Base-by-base conservation (phyloP, 2,329 filamentous ascomycete species). In the Fragosphaeria purpurea region DNA sequence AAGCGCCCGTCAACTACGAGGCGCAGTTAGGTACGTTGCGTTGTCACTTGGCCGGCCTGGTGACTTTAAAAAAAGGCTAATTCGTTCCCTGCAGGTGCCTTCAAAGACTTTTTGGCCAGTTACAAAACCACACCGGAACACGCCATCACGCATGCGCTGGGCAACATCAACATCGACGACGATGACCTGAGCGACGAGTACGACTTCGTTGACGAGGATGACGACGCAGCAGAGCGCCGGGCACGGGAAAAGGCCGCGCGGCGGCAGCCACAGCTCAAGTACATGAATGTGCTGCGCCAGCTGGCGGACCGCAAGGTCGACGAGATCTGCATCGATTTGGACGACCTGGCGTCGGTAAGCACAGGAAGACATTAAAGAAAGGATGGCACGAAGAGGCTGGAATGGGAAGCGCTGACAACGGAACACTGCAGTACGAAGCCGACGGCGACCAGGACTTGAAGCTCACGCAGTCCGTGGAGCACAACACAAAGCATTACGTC, bases 401-500 rank as follows among this genome's bases (percentile, higher is more conserved):
- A 22, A 22, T 22, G 22, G 22, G 3, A 22, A 2, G 22, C 12
- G 12, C 50, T 50, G 39, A 54, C 50, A 22, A 22, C 22, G 22
- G 22, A 22, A 22, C 38, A 8, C 4, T 10, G 4, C 51, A 91
- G 83, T 97, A 84, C 69, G 90, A 96, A 66, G 76, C 82, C 57
- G 75, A 81, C 33, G 68, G 82, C 30, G 80, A 82, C 48, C 81
- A 85, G 45, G 81, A 83, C 6, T 67, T 86, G 56, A 81, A 84
- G 59, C 73, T 97, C 46, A 85, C 95, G 22, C 79, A 86, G 44
- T 94, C 86, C 1, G 86, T 98, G 60, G 87, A 93, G 70, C 78
- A 76, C 58, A 98, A 98, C 68, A 88, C 93, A 12, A 86, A 93
- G 62, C 93, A 95, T 66, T 98, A 98, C 63, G 83, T 97, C 58